Conservation (phyloP, 768 basidiomycete genomes). For the Pulveroboletus sp. region DNA sequence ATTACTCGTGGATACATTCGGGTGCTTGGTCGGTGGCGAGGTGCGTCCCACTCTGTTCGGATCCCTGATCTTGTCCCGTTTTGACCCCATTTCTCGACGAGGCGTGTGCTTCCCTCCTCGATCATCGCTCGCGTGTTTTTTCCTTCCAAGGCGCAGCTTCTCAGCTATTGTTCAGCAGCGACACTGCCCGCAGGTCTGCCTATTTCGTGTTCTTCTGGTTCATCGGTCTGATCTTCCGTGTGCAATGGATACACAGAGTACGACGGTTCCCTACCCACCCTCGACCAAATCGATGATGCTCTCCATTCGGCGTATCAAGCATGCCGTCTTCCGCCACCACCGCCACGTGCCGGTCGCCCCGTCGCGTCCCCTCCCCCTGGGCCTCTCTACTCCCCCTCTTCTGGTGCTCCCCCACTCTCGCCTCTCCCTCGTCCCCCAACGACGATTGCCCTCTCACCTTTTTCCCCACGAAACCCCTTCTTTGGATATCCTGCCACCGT, state of each 20-base stretch:
- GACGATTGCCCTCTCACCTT: conserved; percentile 39
- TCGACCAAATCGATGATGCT: conserved; percentile 49
- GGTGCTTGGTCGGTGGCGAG: conserved; percentile 63
- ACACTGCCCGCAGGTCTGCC: conserved; percentile 48
- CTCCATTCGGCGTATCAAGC: conserved; percentile 23
- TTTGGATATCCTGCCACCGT: conserved; percentile 61
- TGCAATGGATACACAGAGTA: conserved; percentile 47
- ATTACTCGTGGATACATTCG: conserved; percentile 71
- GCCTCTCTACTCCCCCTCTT: too few relatives aligned
- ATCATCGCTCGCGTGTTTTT: conserved; percentile 65
- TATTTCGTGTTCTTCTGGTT: not conserved
- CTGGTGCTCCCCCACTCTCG: not conserved
- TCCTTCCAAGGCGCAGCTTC: conserved; percentile 49
- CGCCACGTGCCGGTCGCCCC: not conserved
- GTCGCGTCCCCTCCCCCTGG: not conserved
- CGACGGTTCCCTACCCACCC: conserved; percentile 54
- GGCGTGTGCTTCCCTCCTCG: conserved; percentile 56
- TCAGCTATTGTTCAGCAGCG: conserved; percentile 48
- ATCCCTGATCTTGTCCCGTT: not conserved
- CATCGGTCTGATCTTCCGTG: conserved; percentile 7
- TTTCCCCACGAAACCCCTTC: conserved; percentile 65
- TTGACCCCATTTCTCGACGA: conserved; percentile 25
- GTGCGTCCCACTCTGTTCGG: conserved; percentile 34
- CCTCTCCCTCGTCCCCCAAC: conserved; percentile 4
- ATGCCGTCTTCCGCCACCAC: conserved; percentile 4